Base-by-base conservation (phyloP, 192 early-diverging fungal species). In the Phycomyces nitens region DNA sequence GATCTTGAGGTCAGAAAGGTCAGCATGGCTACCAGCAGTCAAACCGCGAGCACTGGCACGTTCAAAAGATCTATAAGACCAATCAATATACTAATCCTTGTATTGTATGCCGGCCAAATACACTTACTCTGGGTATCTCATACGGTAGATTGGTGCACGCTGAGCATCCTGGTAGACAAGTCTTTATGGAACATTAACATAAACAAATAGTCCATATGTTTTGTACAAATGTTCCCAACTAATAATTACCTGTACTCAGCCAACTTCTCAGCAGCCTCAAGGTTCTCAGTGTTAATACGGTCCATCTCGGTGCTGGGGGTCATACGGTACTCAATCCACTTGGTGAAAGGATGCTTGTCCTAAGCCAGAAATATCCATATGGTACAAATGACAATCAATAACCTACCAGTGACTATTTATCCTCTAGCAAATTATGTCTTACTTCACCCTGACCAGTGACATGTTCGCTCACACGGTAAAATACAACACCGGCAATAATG, bases 51-150 rank as follows among this genome's bases (percentile, higher is more conserved):
- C 44, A 58, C 70, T 72, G 18, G 59, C 63, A 56, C 49, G 49
- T 39, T 72, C 70, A 53, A 72, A 72, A n/a, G 70, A 41, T 27
- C 70, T 67, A 24, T 62, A 14, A 3, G 0, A n/a, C n/a, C 12
- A 38, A 54, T 18, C 14, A n/a, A n/a, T n/a, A n/a, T n/a, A n/a
- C n/a, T n/a, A n/a, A n/a, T n/a, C n/a, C n/a, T n/a, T n/a, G n/a
- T n/a, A n/a, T n/a, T n/a, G n/a, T n/a, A n/a, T n/a, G n/a, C n/a
- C n/a, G n/a, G n/a, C n/a, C n/a, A n/a, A n/a, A n/a, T 21, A 18
- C 1, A 62, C 70, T 66, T 67, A 72, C 70, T 72, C 70, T 14
- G 70, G 65, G 29, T 72, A 72, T 58, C 70, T 57, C 65, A 66
- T 57, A 47, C 70, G 70, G 20, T 72, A 52, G 22, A 72, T 58